Evolutionary conservation across 2,329 filamentous ascomycete species (phyloP).

Genomic region (Cladosporium velox): DNA sequence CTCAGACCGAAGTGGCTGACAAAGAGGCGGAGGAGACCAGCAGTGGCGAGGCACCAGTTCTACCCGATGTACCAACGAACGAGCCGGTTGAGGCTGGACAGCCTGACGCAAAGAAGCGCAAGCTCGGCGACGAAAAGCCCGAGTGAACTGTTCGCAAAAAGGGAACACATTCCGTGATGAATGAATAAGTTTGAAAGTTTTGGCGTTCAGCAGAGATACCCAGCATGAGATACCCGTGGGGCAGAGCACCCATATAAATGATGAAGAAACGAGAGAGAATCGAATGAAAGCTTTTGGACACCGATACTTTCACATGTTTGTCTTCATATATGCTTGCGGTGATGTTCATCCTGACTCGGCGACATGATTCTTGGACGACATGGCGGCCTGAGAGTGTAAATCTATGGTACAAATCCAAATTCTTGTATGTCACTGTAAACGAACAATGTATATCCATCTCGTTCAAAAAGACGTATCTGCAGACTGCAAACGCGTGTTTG

Average conservation of each 20-base stretch:
- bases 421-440: not conserved
- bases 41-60: slow-evolving; percentile 41
- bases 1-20: slow-evolving; percentile 16
- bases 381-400: not conserved
- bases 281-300: not conserved
- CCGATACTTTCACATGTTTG: not conserved
- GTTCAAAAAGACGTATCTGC: not conserved
- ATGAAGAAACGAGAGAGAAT: not conserved
- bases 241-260: not conserved
- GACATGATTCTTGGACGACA: not conserved
- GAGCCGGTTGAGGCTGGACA: slow-evolving; percentile 49
- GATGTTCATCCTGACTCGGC: not conserved
- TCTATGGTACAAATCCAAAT: not conserved
- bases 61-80: slow-evolving; percentile 52
- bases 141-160: not conserved
- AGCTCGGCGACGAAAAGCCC: slow-evolving; percentile 28
- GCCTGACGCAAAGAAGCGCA: slow-evolving; percentile 52
- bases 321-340: not conserved
- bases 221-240: slow-evolving; percentile 16
- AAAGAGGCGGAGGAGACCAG: slow-evolving; percentile 28
- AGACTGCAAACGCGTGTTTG: not conserved
- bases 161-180: too few species aligned
- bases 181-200: not conserved
- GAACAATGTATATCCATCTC: not conserved
- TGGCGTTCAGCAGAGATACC: slow-evolving; percentile 2